Percentiles rank a stretch among this genome's conserved stretches.
These are phyloP conservation scores for Sesbania bispinosa DNA, from an alignment of 306 rosid genomes.

Conservation along the genomic window DNA sequence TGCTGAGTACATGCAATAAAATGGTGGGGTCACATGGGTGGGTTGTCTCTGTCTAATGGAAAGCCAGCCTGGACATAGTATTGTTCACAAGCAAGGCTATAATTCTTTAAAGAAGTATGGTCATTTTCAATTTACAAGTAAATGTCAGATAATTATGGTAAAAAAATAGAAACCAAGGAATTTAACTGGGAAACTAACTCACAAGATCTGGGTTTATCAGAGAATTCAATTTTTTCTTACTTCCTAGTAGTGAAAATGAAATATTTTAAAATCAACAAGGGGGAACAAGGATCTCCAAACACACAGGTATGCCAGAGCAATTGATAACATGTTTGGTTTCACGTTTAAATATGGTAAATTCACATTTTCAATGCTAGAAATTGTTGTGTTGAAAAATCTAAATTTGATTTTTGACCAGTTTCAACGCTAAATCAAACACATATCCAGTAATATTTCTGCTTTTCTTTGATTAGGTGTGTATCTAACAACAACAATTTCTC, in stretches of 20 bases:
- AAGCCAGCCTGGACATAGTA: slow-evolving; percentile 41
- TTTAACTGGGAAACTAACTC: slow-evolving; percentile 17
- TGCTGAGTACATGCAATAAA: slow-evolving; percentile 25
- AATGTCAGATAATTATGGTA: neutral
- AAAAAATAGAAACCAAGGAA: neutral
- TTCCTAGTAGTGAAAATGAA: neutral
- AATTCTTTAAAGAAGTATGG: slow-evolving; percentile 18
- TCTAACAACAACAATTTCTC: neutral
- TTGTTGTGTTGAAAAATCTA: too few relatives aligned
- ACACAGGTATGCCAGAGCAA: too few relatives aligned
- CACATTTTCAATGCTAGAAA: too few relatives aligned
- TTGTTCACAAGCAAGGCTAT: slow-evolving; percentile 33
- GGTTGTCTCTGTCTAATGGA: slow-evolving; percentile 38
- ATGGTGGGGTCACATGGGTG: slow-evolving; percentile 35
- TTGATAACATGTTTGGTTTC: too few relatives aligned
- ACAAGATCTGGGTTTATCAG: slow-evolving; percentile 9
- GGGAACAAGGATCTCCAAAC: neutral
- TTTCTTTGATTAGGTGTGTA: neutral
- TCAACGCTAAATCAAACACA: too few relatives aligned
- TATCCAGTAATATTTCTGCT: too few relatives aligned
- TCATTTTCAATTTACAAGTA: slow-evolving; percentile 27
- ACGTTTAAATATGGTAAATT: too few relatives aligned
- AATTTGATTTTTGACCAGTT: too few relatives aligned
- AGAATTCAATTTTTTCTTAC: neutral
- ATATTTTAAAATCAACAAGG: neutral